Evolutionary conservation across 1,284 basidiomycete species (phyloP).

Genomic region (Inonotus obliquus): DNA sequence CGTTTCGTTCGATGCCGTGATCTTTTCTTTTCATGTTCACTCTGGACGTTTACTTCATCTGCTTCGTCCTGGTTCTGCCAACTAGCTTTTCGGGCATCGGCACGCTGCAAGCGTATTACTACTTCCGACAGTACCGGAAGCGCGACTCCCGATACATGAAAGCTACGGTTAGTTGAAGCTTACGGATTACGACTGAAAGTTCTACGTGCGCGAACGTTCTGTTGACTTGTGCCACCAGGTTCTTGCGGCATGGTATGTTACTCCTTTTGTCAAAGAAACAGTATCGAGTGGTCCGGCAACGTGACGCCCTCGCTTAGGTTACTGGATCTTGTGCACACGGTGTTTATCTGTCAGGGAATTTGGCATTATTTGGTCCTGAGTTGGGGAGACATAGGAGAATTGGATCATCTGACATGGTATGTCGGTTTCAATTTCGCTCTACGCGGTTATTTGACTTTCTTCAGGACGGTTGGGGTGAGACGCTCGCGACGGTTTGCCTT

Average conservation of each 20-base stretch:
- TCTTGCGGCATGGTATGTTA: conserved; percentile 9
- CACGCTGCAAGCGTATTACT: conserved; percentile 14
- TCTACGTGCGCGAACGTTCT: not conserved
- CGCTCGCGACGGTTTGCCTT: not conserved
- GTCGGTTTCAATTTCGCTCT: not conserved
- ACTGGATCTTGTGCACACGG: conserved; percentile 15
- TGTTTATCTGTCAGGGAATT: conserved; percentile 17
- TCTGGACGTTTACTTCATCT: not conserved
- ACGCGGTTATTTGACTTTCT: not conserved
- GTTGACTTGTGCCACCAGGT: conserved; percentile 11
- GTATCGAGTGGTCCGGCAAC: not conserved
- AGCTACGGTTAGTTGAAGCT: conserved; percentile 8
- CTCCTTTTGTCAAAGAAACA: not conserved
- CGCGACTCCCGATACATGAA: conserved; percentile 10
- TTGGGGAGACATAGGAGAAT: conserved; percentile 14
- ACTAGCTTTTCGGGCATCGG: conserved; percentile 17
- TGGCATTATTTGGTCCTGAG: conserved; percentile 18
- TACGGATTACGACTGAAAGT: too few relatives aligned
- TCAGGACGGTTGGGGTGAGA: conserved; percentile 16
- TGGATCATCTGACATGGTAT: conserved; percentile 16
- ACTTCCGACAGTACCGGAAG: conserved; percentile 17
- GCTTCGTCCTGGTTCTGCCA: not conserved
- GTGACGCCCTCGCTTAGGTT: conserved; percentile 5
- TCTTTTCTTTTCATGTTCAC: not conserved
- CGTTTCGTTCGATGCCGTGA: not conserved